Base-by-base conservation (phyloP, 2,329 filamentous ascomycete genomes). In the Arthrobotrys sinensis region DNA sequence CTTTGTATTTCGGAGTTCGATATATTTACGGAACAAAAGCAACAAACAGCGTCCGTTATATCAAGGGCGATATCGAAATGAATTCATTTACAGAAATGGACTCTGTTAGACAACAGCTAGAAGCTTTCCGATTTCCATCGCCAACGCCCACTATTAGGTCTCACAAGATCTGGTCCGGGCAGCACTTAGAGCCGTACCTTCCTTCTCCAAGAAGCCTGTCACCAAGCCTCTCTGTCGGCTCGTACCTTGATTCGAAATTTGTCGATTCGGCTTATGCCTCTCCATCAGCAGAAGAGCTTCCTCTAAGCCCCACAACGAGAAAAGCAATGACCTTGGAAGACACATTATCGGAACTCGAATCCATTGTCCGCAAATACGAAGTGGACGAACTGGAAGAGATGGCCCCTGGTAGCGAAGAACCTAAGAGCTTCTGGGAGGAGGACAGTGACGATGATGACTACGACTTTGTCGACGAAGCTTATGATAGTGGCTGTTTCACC, bases 361-460 rank as follows among this genome's bases (percentile, higher is more conserved):
- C 75, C 38, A 78, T 78, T 50, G 75, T 78, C 43, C 75, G 75
- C 28, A 78, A 78, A 71, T 78, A 78, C 67, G 67, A 78, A 64
- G 67, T 40, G 3, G 67, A 78, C 36, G 53, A 67, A 53, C 16
- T 21, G 10, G 52, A 62, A 32, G 32, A 28, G 24, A 50, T 65
- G 46, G 6, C 16, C 14, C 10, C 48, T 10, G 45, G 7, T 3
- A 46, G 16, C 24, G 52, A 48, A 32, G 73, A 77, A 16, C 67
- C 67, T 10, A 67, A 48, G 55, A 78, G 75, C 53, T 78, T 72
- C 21, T 78, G 75, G 75, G 67, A 78, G 8, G 57, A 57, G 52
- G 67, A 72, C n/a, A 78, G 75, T 19, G 67, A 71, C 28, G 64
- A 69, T 34, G 62, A 67, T 24, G 75, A 78, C 45, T 66, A 72